Evolutionary conservation across 108 stramenopile species (phyloP).

Genomic region (Pseudonitzschia delicatissima): DNA sequence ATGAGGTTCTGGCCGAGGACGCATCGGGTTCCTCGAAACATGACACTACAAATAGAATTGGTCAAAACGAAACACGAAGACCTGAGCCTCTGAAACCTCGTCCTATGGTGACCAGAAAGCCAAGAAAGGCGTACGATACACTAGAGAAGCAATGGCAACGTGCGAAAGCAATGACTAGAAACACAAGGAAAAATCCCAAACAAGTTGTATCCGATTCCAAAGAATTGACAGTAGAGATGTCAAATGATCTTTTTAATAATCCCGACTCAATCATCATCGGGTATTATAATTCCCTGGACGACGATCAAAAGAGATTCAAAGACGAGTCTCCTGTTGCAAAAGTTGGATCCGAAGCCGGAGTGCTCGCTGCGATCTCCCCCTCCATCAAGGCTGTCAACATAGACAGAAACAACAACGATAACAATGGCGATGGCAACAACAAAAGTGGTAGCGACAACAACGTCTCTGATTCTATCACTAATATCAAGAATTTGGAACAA

Average conservation of each 20-base stretch:
- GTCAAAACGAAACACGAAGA: not conserved
- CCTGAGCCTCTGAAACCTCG: not conserved
- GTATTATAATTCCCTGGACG: slow-evolving; percentile 25
- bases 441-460: no score
- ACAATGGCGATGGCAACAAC: no score
- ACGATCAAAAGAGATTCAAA: no score
- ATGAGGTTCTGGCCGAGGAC: slow-evolving; percentile 20
- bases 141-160: slow-evolving; percentile 1
- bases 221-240: not conserved
- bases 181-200: not conserved
- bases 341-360: no score
- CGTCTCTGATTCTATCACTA: no score
- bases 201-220: slow-evolving; percentile 22
- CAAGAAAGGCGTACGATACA: not conserved
- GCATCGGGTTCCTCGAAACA: not conserved
- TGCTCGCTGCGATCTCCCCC: no score
- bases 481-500: no score
- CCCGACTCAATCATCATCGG: slow-evolving; percentile 18
- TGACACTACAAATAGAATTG: not conserved
- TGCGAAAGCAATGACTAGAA: not conserved
- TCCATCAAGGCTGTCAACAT: no score
- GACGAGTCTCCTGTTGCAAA: no score
- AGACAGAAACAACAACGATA: no score
- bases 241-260: slow-evolving; percentile 13
- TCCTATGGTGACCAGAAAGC: not conserved